phyloP scores from a whole-genome alignment of 306 rosid species.

The Vigna hirtella region DNA sequence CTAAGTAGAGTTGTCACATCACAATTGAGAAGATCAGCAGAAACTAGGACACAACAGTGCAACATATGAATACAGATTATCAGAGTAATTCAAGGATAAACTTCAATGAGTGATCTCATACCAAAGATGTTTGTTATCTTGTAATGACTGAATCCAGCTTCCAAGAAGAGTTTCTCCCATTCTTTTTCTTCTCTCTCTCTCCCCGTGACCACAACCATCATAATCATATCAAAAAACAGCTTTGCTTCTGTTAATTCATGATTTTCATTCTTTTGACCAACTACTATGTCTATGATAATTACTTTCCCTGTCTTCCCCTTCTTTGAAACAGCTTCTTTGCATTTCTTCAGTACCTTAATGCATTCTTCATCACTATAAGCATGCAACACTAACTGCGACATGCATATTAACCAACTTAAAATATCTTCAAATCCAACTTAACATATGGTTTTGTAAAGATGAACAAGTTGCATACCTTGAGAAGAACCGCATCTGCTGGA shows the following conservation, averaged over 20 bases:
- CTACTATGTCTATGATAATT: constrained; percentile 61
- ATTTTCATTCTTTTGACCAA: constrained; percentile 47
- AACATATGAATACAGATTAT: not conserved
- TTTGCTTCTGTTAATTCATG: constrained; percentile 45
- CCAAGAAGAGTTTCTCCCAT: constrained; percentile 59
- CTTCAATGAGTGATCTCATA: constrained; percentile 62
- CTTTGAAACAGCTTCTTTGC: constrained; percentile 55
- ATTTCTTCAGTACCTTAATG: constrained; percentile 55
- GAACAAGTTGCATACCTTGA: constrained; percentile 41
- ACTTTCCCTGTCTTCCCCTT: constrained; percentile 54
- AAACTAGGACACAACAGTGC: not conserved
- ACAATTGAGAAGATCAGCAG: not conserved
- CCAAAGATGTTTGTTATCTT: constrained; percentile 53
- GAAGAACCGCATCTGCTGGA: constrained; percentile 48
- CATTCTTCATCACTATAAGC: constrained; percentile 55
- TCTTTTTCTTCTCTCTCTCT: constrained; percentile 60
- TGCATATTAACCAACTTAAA: not conserved
- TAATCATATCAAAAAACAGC: constrained; percentile 53
- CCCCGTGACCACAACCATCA: constrained; percentile 57
- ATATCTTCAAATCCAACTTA: not conserved
- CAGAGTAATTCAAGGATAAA: constrained; percentile 51
- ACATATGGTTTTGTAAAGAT: not conserved
- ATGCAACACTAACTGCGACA: constrained; percentile 52
- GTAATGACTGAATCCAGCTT: constrained; percentile 61
- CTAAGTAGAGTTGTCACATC: not conserved